These are phyloP conservation scores for Aspergillus calidoustus DNA, from an alignment of 2,329 filamentous ascomycete genomes.

Conservation along the genomic window DNA sequence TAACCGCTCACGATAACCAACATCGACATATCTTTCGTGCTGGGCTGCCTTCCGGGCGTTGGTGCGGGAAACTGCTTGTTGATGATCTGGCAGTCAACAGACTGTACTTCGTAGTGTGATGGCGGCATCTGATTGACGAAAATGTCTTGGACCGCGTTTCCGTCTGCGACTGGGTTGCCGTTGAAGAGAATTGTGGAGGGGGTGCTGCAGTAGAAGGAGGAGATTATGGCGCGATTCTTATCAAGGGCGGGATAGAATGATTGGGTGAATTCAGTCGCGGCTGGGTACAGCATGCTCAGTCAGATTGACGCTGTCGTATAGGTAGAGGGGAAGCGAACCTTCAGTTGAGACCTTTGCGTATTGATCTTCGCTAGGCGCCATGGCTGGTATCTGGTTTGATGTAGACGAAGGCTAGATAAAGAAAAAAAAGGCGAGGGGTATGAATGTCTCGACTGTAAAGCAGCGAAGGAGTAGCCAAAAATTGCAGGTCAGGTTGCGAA, in stretches of 20 bases:
- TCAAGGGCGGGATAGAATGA: conserved; percentile 78
- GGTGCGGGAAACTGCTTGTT: conserved; percentile 71
- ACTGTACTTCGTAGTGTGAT: conserved; percentile 73
- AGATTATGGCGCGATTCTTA: conserved; percentile 60
- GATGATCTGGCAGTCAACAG: conserved; percentile 76
- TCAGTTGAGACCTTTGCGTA: conserved; percentile 49
- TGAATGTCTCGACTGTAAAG: not conserved
- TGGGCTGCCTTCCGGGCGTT: conserved; percentile 42
- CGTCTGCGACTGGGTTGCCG: conserved; percentile 68
- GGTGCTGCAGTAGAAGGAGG: conserved; percentile 69
- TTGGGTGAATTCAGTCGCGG: conserved; percentile 72
- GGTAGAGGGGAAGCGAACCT: conserved; percentile 33
- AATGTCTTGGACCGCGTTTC: conserved; percentile 68
- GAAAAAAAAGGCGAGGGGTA: not conserved
- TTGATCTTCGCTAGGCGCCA: conserved; percentile 41
- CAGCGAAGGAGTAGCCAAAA: not conserved
- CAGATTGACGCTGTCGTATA: not conserved
- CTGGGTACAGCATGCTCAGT: conserved; percentile 46
- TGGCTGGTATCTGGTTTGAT: conserved; percentile 19
- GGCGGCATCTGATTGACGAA: conserved; percentile 68
- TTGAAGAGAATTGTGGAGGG: conserved; percentile 77
- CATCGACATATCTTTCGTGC: conserved; percentile 67
- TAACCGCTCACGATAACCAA: conserved; percentile 74
- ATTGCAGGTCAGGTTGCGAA: not conserved
- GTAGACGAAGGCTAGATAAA: not conserved